These are phyloP conservation scores for Exsudoporus floridanus DNA, from an alignment of 1,284 basidiomycete species.

Conservation along the genomic window DNA sequence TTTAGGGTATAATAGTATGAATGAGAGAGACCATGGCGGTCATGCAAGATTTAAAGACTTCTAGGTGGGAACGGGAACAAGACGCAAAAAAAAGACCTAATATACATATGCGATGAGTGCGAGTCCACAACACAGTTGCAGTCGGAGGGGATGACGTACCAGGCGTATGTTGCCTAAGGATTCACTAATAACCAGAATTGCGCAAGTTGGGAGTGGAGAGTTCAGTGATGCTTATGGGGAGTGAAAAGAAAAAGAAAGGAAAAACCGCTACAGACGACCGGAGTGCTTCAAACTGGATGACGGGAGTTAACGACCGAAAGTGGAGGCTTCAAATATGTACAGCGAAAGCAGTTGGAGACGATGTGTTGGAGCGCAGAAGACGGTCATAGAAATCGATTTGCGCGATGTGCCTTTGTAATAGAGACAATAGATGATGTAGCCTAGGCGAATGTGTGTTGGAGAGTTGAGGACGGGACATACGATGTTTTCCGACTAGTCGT, in stretches of 20 bases:
- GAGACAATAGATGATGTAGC: background rate
- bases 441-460: background rate
- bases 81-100: background rate
- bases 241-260: background rate
- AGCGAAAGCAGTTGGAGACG: slow-evolving; percentile 2
- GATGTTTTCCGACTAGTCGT: background rate
- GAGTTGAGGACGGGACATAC: background rate
- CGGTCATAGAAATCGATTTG: background rate
- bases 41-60: background rate
- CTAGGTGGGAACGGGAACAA: background rate
- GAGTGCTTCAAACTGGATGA: background rate
- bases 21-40: background rate
- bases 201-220: background rate
- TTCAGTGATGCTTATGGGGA: background rate
- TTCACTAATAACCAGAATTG: slow-evolving; percentile 5
- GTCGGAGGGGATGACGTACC: slow-evolving; percentile 11
- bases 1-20: slow-evolving; percentile 7
- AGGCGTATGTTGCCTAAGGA: background rate
- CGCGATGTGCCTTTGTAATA: background rate
- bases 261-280: background rate
- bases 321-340: slow-evolving; percentile 7
- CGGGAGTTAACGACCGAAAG: background rate
- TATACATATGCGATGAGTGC: background rate
- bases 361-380: background rate
- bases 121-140: background rate